Evolutionary conservation across 1,139 yeast genomes (phyloP), one percentile per base, ranked within the genome.

Genomic region (Pichia sp.): DNA sequence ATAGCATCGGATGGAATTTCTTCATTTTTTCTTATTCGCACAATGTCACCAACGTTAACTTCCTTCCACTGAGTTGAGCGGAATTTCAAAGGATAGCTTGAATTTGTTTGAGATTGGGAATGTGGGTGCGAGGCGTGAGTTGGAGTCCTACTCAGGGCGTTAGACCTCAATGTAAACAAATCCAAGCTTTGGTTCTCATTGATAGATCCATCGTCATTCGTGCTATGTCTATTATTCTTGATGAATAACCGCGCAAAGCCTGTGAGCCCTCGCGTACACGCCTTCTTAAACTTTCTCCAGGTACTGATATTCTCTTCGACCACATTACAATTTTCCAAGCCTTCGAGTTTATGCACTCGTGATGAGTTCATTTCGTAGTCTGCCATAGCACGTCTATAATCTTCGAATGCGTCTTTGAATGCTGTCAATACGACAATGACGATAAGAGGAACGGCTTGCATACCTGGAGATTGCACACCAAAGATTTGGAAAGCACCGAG

Each of bases 1-100:
- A 71, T 53, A 17, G 69, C 58, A 53, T 74, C 80, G 5, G 78
- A 77, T 1, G 80, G 80, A 21, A 74, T 62, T 53, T 73, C 78
- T 41, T 74, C 79, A 44, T 73, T 72, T 48, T 69, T 70, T 41
- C 67, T 65, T 20, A 74, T 62, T 33, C 77, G 55, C 13, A 74
- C 51, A 30, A 73, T 51, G 49, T 74, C 79, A 18, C 80, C 80
- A 20, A 73, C 79, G 35, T 59, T 55, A 26, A 74, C 71, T 44
- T 68, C 65, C 47, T 74, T 73, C 80, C 80, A 74, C 42, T 62
- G 64, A 30, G 60, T 62, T 32, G 49, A 50, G 27, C 46, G 45
- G 39, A 59, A 59, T 27, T 45, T 48, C 24, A 39, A 37, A 14
- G 60, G 30, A 30, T 27, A 37, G 10, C 7, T 14, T 4, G n/a